These are phyloP conservation scores for Talaromyces islandicus DNA, from an alignment of 2,329 filamentous ascomycete species.

Conservation along the genomic window DNA sequence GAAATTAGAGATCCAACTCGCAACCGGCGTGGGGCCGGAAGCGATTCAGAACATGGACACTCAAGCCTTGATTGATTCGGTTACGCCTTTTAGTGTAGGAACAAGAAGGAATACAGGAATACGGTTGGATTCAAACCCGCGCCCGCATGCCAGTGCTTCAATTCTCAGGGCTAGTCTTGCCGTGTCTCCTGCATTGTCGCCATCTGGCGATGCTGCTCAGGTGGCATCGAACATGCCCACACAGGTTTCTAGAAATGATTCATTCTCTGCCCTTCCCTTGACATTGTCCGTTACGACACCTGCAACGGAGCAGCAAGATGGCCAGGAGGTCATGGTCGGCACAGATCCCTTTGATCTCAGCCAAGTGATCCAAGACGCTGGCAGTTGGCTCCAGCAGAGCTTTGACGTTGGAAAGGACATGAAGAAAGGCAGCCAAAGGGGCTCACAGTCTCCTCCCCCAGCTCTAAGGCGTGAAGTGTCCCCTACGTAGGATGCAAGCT, in stretches of 20 bases:
- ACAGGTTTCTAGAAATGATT: neutral
- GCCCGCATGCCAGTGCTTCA: slow-evolving; percentile 4
- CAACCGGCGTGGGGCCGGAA: neutral
- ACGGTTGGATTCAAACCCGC: neutral
- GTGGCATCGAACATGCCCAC: neutral
- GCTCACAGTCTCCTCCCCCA: slow-evolving; percentile 7
- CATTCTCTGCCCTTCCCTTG: slow-evolving; percentile 20
- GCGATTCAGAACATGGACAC: slow-evolving; percentile 27
- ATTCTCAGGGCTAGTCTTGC: slow-evolving; percentile 14
- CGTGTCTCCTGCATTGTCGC: slow-evolving; percentile 5
- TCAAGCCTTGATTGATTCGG: slow-evolving; percentile 35
- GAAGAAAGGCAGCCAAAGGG: slow-evolving; percentile 12
- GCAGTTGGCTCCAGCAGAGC: slow-evolving; percentile 40
- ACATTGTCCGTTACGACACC: slow-evolving; percentile 26
- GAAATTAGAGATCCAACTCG: slow-evolving; percentile 7
- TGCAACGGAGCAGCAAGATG: slow-evolving; percentile 26
- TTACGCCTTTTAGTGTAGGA: slow-evolving; percentile 34
- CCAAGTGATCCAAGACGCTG: slow-evolving; percentile 40
- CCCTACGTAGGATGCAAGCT: neutral
- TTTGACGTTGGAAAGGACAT: slow-evolving; percentile 36
- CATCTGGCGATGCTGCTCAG: neutral
- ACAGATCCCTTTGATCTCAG: slow-evolving; percentile 37
- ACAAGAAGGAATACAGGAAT: slow-evolving; percentile 22
- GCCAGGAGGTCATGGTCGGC: slow-evolving; percentile 24
- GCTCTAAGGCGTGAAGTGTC: neutral